A percentile compares a stretch with the other conserved stretches of the same genome.
phyloP scores from a whole-genome alignment of 2,329 filamentous ascomycete species.

The Fusarium metavorans region DNA sequence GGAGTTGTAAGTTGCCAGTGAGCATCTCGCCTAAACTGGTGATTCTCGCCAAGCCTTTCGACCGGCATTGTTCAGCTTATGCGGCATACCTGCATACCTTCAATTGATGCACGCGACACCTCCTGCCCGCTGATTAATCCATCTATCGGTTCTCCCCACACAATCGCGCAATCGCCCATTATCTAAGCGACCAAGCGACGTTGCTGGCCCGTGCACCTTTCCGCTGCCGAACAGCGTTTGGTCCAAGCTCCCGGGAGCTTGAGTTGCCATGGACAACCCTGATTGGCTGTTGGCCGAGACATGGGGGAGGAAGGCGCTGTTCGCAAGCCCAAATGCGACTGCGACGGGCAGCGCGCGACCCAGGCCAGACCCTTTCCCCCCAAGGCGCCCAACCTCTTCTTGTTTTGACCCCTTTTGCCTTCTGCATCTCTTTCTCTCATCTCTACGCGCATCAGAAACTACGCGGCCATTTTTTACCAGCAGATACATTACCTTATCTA shows the following conservation, averaged over 20 bases:
- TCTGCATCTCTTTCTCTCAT: slow-evolving; percentile 9
- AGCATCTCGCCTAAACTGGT: slow-evolving; percentile 7
- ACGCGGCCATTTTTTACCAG: slow-evolving; percentile 9
- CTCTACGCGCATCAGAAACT: slow-evolving; percentile 20
- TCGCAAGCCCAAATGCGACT: slow-evolving; percentile 40
- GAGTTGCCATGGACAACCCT: slow-evolving; percentile 21
- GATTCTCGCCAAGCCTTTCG: slow-evolving; percentile 3
- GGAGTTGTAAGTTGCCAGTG: neutral
- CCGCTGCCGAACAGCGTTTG: slow-evolving; percentile 37
- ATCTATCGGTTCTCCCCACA: slow-evolving; percentile 13
- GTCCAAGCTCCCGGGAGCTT: slow-evolving; percentile 50
- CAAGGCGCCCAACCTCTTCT: slow-evolving; percentile 42
- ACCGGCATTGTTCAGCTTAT: neutral
- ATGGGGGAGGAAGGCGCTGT: slow-evolving; percentile 24
- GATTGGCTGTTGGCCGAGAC: slow-evolving; percentile 44
- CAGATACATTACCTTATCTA: slow-evolving; percentile 21
- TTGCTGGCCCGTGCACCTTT: slow-evolving; percentile 32
- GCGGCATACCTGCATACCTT: slow-evolving; percentile 38
- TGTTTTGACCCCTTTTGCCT: slow-evolving; percentile 27
- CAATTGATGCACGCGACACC: slow-evolving; percentile 45
- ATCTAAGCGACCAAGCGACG: slow-evolving; percentile 25
- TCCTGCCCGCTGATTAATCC: neutral
- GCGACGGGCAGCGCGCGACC: slow-evolving; percentile 36
- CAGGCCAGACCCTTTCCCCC: slow-evolving; percentile 19
- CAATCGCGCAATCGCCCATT: slow-evolving; percentile 17